These are phyloP conservation scores for Silene uniflora DNA, from an alignment of 148 eudicot genomes.

Conservation along the genomic window DNA sequence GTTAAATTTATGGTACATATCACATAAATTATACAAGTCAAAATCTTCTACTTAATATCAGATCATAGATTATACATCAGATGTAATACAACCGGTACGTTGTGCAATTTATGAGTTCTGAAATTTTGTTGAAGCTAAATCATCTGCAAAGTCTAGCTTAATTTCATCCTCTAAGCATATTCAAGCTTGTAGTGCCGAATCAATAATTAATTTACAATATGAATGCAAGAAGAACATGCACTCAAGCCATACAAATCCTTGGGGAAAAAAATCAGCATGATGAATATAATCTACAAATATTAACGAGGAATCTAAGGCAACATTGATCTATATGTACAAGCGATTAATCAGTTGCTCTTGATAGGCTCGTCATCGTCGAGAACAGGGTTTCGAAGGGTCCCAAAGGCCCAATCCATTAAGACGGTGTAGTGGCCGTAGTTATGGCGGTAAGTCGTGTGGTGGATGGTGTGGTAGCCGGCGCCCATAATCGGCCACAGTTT, in stretches of 20 bases:
- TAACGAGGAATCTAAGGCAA: neutral
- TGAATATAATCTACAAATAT: slow-evolving; percentile 9
- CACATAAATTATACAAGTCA: too few relatives aligned
- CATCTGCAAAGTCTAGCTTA: too few relatives aligned
- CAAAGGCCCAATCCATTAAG: slow-evolving; percentile 95
- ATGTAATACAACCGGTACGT: too few relatives aligned
- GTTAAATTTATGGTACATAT: too few relatives aligned
- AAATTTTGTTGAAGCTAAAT: neutral
- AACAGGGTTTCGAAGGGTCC: slow-evolving; percentile 70
- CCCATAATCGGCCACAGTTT: slow-evolving; percentile 96
- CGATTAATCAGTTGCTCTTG: slow-evolving; percentile 22
- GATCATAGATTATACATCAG: too few relatives aligned
- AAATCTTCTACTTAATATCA: too few relatives aligned
- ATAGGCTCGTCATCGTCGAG: slow-evolving; percentile 43
- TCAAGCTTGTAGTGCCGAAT: neutral
- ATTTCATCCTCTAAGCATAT: neutral
- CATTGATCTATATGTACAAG: neutral
- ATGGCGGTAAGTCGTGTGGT: slow-evolving; percentile 86
- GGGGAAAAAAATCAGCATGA: neutral
- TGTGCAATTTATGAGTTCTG: too few relatives aligned
- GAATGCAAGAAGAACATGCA: neutral
- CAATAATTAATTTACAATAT: neutral
- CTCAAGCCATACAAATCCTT: neutral
- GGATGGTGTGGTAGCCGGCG: slow-evolving; percentile 93
- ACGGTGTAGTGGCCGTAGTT: slow-evolving; percentile 89